Evolutionary conservation across 345 rosid species (phyloP).

Genomic region (Kandelia obovata): DNA sequence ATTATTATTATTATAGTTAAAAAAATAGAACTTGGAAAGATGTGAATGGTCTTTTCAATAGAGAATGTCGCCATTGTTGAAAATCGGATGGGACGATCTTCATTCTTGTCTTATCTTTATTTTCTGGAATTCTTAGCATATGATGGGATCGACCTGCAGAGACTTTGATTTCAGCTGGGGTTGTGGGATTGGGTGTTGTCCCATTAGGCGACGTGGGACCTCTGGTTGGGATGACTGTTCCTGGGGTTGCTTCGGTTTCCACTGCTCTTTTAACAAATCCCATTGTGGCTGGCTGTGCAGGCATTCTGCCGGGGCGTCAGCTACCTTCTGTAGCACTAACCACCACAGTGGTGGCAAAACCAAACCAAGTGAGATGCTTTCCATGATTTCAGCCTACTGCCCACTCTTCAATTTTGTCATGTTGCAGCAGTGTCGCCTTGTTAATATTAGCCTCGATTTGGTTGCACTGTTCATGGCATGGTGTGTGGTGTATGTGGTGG

Average conservation of each 20-base stretch:
- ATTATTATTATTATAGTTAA: no score
- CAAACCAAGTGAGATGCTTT: no score
- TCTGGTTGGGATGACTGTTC: constrained; percentile 28
- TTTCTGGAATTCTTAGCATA: background rate
- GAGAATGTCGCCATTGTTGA: no score
- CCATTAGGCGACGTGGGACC: constrained; percentile 38
- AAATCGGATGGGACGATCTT: background rate
- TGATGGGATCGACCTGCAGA: constrained; percentile 93
- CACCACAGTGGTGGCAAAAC: constrained; percentile 5
- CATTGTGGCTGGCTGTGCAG: constrained; percentile 14
- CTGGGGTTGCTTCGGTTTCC: constrained; percentile 29
- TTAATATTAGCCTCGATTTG: background rate
- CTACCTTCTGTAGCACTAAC: constrained; percentile 28
- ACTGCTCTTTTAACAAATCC: constrained; percentile 35
- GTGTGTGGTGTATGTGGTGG: no score
- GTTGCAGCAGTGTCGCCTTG: no score
- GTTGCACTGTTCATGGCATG: no score
- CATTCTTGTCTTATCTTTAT: background rate
- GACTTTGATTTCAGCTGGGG: constrained; percentile 44
- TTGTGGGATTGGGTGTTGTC: constrained; percentile 25
- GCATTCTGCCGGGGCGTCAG: constrained; percentile 15
- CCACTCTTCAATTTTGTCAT: background rate
- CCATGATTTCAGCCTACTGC: background rate
- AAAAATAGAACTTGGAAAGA: no score
- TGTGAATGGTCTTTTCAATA: no score